These are phyloP conservation scores for Pestalotiopsis sp. DNA, from an alignment of 2,329 filamentous ascomycete genomes.

Conservation along the genomic window DNA sequence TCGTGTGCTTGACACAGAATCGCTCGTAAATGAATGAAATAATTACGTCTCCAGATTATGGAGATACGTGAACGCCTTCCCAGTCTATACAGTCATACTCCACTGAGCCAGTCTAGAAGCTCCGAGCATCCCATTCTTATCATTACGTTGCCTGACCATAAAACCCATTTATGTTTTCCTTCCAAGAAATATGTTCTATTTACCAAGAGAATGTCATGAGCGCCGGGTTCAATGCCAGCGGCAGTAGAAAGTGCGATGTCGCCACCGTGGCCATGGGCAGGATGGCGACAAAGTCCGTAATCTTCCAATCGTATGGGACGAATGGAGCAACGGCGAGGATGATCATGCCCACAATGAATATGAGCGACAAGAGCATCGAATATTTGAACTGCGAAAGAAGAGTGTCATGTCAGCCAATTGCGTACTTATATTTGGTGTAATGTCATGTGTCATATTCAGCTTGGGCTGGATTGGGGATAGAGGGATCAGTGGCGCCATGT, in stretches of 20 bases:
- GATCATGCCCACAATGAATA: slow-evolving; percentile 64
- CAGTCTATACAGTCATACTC: too few species aligned
- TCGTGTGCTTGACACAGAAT: too few species aligned
- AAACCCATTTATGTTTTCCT: not conserved
- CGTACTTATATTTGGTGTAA: not conserved
- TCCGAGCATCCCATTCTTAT: not conserved
- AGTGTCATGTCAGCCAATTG: slow-evolving; percentile 5
- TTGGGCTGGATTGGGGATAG: slow-evolving; percentile 6
- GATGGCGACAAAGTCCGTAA: slow-evolving; percentile 75
- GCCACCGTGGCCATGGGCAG: slow-evolving; percentile 75
- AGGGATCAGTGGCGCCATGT: not conserved
- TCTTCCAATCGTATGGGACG: slow-evolving; percentile 66
- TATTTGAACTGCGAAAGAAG: slow-evolving; percentile 64
- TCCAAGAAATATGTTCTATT: not conserved
- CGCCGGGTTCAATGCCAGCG: slow-evolving; percentile 76
- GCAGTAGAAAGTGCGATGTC: slow-evolving; percentile 69
- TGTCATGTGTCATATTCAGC: not conserved
- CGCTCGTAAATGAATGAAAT: too few species aligned
- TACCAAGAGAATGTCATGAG: slow-evolving; percentile 81
- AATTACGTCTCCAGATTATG: too few species aligned
- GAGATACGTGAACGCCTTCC: too few species aligned
- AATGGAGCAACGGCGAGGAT: slow-evolving; percentile 66
- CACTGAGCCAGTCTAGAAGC: too few species aligned
- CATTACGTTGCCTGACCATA: not conserved
- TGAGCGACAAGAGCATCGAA: slow-evolving; percentile 63